phyloP scores from a whole-genome alignment of 1,284 basidiomycete species.

The Pisolithus thermaeus region DNA sequence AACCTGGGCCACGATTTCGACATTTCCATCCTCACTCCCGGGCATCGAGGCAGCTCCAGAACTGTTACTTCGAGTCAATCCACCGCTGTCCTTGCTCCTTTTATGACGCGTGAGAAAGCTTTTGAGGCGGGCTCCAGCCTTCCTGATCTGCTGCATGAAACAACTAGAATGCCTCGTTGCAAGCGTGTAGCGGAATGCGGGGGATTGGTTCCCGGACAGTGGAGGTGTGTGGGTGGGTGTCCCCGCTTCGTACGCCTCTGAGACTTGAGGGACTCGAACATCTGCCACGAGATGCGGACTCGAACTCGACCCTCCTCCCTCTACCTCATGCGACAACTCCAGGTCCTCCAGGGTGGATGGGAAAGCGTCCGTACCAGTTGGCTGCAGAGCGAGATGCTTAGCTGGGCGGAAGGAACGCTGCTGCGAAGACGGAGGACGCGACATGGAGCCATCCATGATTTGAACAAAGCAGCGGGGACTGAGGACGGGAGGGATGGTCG shows the following conservation, averaged over 20 bases:
- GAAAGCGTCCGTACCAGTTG: slow-evolving; percentile 27
- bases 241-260: slow-evolving; percentile 10
- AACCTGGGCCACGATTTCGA: slow-evolving; percentile 27
- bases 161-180: slow-evolving; percentile 9
- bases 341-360: slow-evolving; percentile 24
- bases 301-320: slow-evolving; percentile 19
- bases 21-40: slow-evolving; percentile 28
- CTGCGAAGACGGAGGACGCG: slow-evolving; percentile 11
- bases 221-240: slow-evolving; percentile 1
- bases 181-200: neutral
- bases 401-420: slow-evolving; percentile 7
- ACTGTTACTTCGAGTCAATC: slow-evolving; percentile 18
- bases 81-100: slow-evolving; percentile 7
- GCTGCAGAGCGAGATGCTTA: slow-evolving; percentile 16
- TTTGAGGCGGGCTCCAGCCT: slow-evolving; percentile 23
- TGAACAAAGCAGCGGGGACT: slow-evolving; percentile 18
- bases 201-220: slow-evolving; percentile 3
- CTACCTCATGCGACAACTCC: slow-evolving; percentile 26
- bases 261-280: neutral
- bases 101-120: slow-evolving; percentile 16
- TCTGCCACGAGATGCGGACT: slow-evolving; percentile 11
- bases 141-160: slow-evolving; percentile 25
- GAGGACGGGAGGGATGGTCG: slow-evolving; percentile 15
- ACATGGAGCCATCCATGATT: slow-evolving; percentile 10
- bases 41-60: slow-evolving; percentile 17